Conservation (phyloP, 2,329 filamentous ascomycete genomes). For the Hirsutella thompsonii region DNA sequence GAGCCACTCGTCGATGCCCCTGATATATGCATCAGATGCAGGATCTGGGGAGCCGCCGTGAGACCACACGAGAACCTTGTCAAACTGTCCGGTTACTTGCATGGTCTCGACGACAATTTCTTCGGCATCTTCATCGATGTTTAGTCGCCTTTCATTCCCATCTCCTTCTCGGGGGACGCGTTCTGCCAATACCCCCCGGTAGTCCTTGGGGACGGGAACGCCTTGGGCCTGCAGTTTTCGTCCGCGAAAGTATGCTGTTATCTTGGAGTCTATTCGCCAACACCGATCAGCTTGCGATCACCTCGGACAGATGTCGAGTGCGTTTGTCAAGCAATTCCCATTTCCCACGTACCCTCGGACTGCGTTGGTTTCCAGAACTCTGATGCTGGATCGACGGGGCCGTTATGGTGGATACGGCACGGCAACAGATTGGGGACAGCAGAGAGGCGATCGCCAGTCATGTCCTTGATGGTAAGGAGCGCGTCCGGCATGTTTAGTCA, state of each 20-base stretch:
- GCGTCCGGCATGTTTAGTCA: conserved; percentile 24
- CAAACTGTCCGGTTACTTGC: conserved; percentile 54
- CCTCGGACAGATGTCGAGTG: too few species aligned
- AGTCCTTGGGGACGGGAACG: conserved; percentile 57
- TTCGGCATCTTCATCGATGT: conserved; percentile 24
- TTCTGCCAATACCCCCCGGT: conserved; percentile 48
- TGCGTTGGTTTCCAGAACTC: conserved; percentile 58
- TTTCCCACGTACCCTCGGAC: conserved; percentile 25
- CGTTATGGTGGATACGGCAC: conserved; percentile 68
- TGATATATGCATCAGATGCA: conserved; percentile 55
- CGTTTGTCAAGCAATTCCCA: too few species aligned
- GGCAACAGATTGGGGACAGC: conserved; percentile 62
- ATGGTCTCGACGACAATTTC: conserved; percentile 38
- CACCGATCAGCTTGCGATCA: background rate
- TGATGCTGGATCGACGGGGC: conserved; percentile 48
- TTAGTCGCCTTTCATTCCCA: conserved; percentile 17
- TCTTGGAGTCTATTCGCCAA: conserved; percentile 29
- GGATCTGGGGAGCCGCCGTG: conserved; percentile 57
- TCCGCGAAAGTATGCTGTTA: conserved; percentile 62
- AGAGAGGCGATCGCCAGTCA: conserved; percentile 13
- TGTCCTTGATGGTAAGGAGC: conserved; percentile 26
- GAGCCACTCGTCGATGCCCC: conserved; percentile 72
- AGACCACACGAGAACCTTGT: conserved; percentile 70
- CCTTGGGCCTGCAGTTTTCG: conserved; percentile 60
- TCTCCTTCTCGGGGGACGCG: conserved; percentile 23